These are phyloP conservation scores for Tulasnella sp. DNA, from an alignment of 768 basidiomycete genomes.

Conservation along the genomic window DNA sequence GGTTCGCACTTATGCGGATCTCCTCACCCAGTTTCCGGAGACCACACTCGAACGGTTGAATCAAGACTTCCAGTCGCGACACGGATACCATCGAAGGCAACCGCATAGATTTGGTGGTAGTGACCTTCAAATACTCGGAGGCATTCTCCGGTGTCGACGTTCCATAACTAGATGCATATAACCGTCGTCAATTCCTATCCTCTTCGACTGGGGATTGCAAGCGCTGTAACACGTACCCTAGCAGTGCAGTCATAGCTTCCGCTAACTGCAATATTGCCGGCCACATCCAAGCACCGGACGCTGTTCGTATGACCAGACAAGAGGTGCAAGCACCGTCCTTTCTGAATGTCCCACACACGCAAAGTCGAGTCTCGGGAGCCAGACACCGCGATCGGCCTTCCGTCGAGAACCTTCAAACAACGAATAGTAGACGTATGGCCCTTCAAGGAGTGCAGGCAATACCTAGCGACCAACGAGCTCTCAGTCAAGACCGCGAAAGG, in stretches of 20 bases:
- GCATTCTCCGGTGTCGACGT: slow-evolving; percentile 82
- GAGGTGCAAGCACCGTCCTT: slow-evolving; percentile 50
- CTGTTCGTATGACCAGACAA: slow-evolving; percentile 69
- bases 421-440: slow-evolving; percentile 89
- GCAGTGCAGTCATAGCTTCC: slow-evolving; percentile 90
- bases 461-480: slow-evolving; percentile 22
- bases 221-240: slow-evolving; percentile 38
- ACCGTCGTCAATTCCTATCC: not conserved
- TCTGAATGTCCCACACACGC: slow-evolving; percentile 88
- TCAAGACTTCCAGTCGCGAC: slow-evolving; percentile 85
- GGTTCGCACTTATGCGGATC: not conserved
- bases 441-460: slow-evolving; percentile 63
- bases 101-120: slow-evolving; percentile 78
- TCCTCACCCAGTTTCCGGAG: slow-evolving; percentile 68
- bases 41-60: slow-evolving; percentile 89
- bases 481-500: not conserved
- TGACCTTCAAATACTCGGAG: slow-evolving; percentile 73
- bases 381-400: slow-evolving; percentile 77
- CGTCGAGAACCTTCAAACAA: slow-evolving; percentile 78
- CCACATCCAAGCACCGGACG: slow-evolving; percentile 82
- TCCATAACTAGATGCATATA: slow-evolving; percentile 55
- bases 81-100: slow-evolving; percentile 76
- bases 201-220: not conserved
- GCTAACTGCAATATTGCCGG: slow-evolving; percentile 71
- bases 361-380: slow-evolving; percentile 81